Conservation (phyloP, 441 rosid species). For the Erodium texanum region DNA sequence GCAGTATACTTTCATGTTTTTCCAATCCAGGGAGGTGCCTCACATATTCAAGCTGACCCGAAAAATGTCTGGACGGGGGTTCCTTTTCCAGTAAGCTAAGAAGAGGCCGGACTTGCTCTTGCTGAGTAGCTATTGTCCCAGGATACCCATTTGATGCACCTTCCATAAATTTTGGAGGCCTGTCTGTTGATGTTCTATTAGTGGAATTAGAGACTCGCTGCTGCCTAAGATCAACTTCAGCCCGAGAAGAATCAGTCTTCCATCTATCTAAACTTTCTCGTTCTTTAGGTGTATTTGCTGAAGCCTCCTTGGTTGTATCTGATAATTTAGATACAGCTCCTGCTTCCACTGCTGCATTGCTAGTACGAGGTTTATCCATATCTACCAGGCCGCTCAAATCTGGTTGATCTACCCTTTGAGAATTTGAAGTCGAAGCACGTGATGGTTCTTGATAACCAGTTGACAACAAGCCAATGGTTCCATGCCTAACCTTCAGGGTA, state of each 20-base stretch:
- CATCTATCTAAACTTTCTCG: slow-evolving; percentile 37
- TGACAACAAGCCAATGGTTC: slow-evolving; percentile 31
- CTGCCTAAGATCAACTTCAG: slow-evolving; percentile 46
- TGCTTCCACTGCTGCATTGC: slow-evolving; percentile 44
- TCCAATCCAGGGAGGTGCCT: slow-evolving; percentile 68
- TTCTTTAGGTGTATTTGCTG: slow-evolving; percentile 27
- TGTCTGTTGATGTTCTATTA: slow-evolving; percentile 58
- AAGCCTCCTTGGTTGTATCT: slow-evolving; percentile 33
- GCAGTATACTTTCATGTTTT: slow-evolving; percentile 78
- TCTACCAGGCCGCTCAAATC: slow-evolving; percentile 39
- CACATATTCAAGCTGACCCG: slow-evolving; percentile 85
- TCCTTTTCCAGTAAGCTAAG: slow-evolving; percentile 97
- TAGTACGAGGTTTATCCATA: slow-evolving; percentile 50
- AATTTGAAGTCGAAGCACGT: slow-evolving; percentile 50
- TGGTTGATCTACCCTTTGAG: slow-evolving; percentile 60
- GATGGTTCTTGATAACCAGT: slow-evolving; percentile 50
- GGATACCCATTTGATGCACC: slow-evolving; percentile 53
- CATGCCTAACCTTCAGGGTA: slow-evolving; percentile 46
- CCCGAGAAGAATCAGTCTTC: slow-evolving; percentile 37
- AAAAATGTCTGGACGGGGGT: slow-evolving; percentile 76
- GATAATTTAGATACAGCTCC: slow-evolving; percentile 30
- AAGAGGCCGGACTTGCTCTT: slow-evolving; percentile 91
- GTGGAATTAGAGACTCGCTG: slow-evolving; percentile 39
- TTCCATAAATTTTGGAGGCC: slow-evolving; percentile 61
- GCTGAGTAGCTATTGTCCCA: slow-evolving; percentile 32